These are phyloP conservation scores for Stevia rebaudiana DNA, from an alignment of 140 eudicot species.

Conservation along the genomic window DNA sequence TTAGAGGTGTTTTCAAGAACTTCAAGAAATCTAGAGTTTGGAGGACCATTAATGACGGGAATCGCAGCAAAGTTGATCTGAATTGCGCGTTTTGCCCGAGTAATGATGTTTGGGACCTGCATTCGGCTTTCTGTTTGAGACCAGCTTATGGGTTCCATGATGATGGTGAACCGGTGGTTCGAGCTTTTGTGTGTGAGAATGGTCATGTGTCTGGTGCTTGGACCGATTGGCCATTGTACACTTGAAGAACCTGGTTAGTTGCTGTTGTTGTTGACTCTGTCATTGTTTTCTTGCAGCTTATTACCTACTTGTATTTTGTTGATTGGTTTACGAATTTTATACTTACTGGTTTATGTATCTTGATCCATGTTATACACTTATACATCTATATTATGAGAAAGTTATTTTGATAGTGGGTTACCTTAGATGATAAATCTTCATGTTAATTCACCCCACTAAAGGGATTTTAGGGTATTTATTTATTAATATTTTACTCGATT, in stretches of 20 bases:
- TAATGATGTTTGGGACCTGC: conserved; percentile 78
- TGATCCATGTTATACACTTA: neutral
- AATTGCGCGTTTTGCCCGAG: conserved; percentile 73
- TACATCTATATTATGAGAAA: neutral
- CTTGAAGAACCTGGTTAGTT: conserved; percentile 26
- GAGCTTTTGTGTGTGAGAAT: conserved; percentile 94
- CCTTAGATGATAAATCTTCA: too few relatives aligned
- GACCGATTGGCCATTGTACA: conserved; percentile 89
- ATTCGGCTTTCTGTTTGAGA: conserved; percentile 94
- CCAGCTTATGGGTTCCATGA: conserved; percentile 89
- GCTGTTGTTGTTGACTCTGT: neutral
- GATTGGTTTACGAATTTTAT: conserved; percentile 8
- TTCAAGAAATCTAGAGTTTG: conserved; percentile 83
- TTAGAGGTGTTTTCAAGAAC: conserved; percentile 81
- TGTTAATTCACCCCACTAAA: too few relatives aligned
- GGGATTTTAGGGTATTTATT: neutral
- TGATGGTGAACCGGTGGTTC: conserved; percentile 92
- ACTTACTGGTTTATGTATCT: conserved; percentile 12
- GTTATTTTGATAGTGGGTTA: too few relatives aligned
- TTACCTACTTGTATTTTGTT: conserved; percentile 1
- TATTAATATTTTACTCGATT: too few relatives aligned
- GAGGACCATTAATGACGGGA: conserved; percentile 90
- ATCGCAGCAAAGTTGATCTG: conserved; percentile 51
- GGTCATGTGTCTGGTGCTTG: conserved; percentile 99
- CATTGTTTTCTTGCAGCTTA: conserved; percentile 17